phyloP scores from a whole-genome alignment of 2,329 filamentous ascomycete species.

The Drechslera avenae region DNA sequence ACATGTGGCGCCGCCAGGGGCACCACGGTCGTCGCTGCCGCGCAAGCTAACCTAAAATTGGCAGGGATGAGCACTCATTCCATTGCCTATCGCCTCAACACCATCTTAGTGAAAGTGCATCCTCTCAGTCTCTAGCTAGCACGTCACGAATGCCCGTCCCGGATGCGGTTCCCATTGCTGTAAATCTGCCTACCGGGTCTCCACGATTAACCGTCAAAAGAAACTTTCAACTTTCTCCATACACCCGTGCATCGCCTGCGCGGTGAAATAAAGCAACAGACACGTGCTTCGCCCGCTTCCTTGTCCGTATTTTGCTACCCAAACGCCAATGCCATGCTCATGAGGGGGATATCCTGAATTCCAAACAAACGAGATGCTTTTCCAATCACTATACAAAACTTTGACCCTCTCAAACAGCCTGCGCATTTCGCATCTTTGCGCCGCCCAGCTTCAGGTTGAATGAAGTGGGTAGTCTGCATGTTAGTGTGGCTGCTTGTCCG shows the following conservation, averaged over 20 bases:
- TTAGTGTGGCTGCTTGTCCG: constrained; percentile 45
- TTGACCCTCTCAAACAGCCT: constrained; percentile 14
- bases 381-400: too few species aligned
- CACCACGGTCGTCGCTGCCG: constrained; percentile 29
- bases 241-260: neutral
- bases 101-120: neutral
- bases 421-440: constrained; percentile 33
- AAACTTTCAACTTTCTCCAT: constrained; percentile 6
- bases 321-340: constrained; percentile 32
- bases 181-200: constrained; percentile 7
- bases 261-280: too few species aligned
- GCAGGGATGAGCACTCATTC: constrained; percentile 25
- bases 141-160: neutral
- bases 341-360: constrained; percentile 29
- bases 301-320: constrained; percentile 21
- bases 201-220: constrained; percentile 14
- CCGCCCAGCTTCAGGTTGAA: constrained; percentile 41
- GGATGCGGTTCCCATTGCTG: neutral
- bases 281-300: neutral
- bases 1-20: constrained; percentile 34
- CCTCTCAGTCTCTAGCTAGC: neutral
- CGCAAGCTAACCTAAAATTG: constrained; percentile 25
- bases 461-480: constrained; percentile 39
- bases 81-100: constrained; percentile 13
- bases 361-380: constrained; percentile 18